These are phyloP conservation scores for Begonia loranthoides DNA, from an alignment of 306 rosid genomes.

Conservation along the genomic window DNA sequence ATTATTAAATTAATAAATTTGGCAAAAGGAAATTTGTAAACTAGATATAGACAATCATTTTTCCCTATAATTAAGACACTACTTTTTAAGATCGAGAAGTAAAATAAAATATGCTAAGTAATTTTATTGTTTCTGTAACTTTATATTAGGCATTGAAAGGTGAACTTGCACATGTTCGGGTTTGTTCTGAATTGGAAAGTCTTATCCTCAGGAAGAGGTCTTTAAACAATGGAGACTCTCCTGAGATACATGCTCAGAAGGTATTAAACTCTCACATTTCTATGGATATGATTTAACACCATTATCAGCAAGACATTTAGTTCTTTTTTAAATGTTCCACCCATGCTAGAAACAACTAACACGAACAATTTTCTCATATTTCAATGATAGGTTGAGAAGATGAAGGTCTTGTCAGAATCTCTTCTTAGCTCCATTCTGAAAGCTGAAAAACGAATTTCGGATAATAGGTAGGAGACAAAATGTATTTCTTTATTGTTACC, in stretches of 20 bases:
- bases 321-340: too few relatives aligned
- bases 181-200: slow-evolving; percentile 82
- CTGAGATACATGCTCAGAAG: slow-evolving; percentile 86
- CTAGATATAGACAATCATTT: too few relatives aligned
- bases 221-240: slow-evolving; percentile 64
- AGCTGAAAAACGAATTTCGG: slow-evolving; percentile 92
- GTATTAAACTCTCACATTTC: slow-evolving; percentile 14
- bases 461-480: slow-evolving; percentile 43
- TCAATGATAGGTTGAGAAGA: slow-evolving; percentile 62
- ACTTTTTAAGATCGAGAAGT: too few relatives aligned
- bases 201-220: slow-evolving; percentile 58
- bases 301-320: too few relatives aligned
- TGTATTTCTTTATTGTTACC: too few relatives aligned
- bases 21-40: too few relatives aligned
- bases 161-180: slow-evolving; percentile 69
- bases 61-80: too few relatives aligned
- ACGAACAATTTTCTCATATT: too few relatives aligned
- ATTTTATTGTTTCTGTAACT: too few relatives aligned
- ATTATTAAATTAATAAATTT: slow-evolving; percentile 1
- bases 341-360: too few relatives aligned
- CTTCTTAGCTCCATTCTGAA: slow-evolving; percentile 79
- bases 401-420: slow-evolving; percentile 86
- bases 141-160: slow-evolving; percentile 52
- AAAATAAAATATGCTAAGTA: too few relatives aligned
- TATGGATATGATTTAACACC: too few relatives aligned